Conservation (phyloP, 305 asterid species). For the Fraxinus platypoda region DNA sequence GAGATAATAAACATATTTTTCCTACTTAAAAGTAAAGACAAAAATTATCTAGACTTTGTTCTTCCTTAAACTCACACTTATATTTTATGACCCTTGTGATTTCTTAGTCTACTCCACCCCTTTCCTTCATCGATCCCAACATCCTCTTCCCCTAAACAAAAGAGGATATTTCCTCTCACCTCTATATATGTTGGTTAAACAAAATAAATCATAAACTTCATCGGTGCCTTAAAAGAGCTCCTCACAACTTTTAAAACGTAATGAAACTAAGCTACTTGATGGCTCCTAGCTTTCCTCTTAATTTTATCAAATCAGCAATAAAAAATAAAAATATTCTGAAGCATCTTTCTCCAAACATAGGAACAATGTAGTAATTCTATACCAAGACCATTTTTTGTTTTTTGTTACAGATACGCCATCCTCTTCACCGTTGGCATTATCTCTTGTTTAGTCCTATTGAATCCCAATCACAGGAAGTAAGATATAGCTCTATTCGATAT, state of each 20-base stretch:
- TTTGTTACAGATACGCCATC: not conserved
- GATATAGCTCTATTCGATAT: not conserved
- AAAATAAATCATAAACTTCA: not conserved
- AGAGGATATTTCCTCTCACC: not conserved
- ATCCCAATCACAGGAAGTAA: not conserved
- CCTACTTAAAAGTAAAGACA: not conserved
- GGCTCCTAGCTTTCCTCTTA: not conserved
- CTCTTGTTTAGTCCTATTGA: not conserved
- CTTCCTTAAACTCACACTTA: not conserved
- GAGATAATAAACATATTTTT: not conserved
- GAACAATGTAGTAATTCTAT: not conserved
- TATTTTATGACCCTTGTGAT: not conserved
- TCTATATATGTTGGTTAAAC: not conserved
- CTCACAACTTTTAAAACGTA: not conserved
- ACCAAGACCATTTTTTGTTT: not conserved
- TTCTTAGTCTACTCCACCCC: not conserved
- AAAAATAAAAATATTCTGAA: not conserved
- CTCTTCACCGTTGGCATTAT: not conserved
- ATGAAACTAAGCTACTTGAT: not conserved
- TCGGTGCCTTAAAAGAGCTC: not conserved
- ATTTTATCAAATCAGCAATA: not conserved
- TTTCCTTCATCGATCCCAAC: not conserved
- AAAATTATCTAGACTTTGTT: not conserved
- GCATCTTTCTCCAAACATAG: not conserved
- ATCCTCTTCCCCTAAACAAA: not conserved